These are phyloP conservation scores for Kingdonia uniflora DNA, from an alignment of 164 flowering plant genomes.

Conservation along the genomic window DNA sequence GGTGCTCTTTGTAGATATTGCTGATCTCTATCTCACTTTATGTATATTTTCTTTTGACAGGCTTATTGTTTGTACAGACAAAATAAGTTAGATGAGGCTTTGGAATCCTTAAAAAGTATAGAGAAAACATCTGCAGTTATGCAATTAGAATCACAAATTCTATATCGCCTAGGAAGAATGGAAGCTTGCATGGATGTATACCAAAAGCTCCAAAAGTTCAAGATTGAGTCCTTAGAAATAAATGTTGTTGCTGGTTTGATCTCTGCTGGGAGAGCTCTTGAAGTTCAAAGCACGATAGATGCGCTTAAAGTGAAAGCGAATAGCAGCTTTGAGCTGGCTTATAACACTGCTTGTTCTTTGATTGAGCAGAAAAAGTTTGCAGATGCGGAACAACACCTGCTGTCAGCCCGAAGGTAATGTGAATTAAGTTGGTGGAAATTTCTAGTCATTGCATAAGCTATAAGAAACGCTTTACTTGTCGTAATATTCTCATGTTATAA, in stretches of 20 bases:
- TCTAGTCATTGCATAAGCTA: too few species aligned
- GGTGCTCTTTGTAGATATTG: too few species aligned
- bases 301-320: slow-evolving; percentile 59
- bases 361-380: slow-evolving; percentile 47
- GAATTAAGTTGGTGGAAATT: background rate
- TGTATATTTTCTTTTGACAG: slow-evolving; percentile 21
- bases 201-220: slow-evolving; percentile 62
- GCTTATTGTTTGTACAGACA: slow-evolving; percentile 91
- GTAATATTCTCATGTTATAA: too few species aligned
- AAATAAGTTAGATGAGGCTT: slow-evolving; percentile 79
- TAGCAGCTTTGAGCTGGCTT: slow-evolving; percentile 94
- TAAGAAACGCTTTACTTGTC: too few species aligned
- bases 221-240: slow-evolving; percentile 60
- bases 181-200: slow-evolving; percentile 70
- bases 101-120: slow-evolving; percentile 43
- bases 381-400: slow-evolving; percentile 80
- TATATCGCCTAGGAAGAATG: slow-evolving; percentile 66
- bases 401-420: slow-evolving; percentile 66
- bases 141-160: slow-evolving; percentile 79
- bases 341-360: slow-evolving; percentile 78
- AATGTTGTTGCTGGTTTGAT: slow-evolving; percentile 71
- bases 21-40: too few species aligned
- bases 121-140: slow-evolving; percentile 43
- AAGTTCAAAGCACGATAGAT: slow-evolving; percentile 63
- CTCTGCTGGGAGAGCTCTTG: slow-evolving; percentile 74